A percentile compares a stretch with the other conserved stretches of the same genome.
phyloP scores from a whole-genome alignment of 2,329 filamentous ascomycete species.

The Sporothrix schenckii region DNA sequence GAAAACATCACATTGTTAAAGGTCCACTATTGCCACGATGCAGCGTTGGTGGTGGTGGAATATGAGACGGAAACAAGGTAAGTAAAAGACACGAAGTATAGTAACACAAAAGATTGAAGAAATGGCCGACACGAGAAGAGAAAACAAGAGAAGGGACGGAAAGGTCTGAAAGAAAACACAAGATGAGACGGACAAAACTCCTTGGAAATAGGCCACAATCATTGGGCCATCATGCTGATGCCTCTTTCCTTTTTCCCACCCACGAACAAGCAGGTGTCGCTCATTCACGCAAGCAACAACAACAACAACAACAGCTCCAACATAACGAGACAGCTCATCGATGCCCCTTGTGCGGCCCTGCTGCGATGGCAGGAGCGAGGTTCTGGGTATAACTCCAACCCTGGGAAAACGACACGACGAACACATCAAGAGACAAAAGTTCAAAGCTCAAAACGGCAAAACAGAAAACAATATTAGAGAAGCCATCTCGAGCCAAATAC shows the following conservation, averaged over 20 bases:
- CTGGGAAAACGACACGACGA: not conserved
- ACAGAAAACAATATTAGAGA: not conserved
- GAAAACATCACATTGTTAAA: not conserved
- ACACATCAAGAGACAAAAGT: not conserved
- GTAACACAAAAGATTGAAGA: not conserved
- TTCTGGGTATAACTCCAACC: constrained; percentile 21
- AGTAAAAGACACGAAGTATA: not conserved
- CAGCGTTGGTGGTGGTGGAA: constrained; percentile 24
- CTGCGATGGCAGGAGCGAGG: constrained; percentile 8
- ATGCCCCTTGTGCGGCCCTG: not conserved
- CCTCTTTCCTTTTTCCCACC: not conserved
- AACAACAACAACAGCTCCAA: not conserved
- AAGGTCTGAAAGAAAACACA: not conserved
- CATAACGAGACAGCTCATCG: not conserved
- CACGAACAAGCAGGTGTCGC: constrained; percentile 3
- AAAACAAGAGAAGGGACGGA: not conserved
- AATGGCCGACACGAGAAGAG: not conserved
- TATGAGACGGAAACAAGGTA: not conserved
- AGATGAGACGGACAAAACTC: not conserved
- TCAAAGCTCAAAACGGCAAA: not conserved
- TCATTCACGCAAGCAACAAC: constrained; percentile 10
- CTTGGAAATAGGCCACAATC: constrained; percentile 12
- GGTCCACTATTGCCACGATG: not conserved
- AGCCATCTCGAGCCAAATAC: not conserved
- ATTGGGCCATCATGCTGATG: constrained; percentile 11